Conservation (phyloP, 768 basidiomycete genomes). For the Sarcodon aspratus region DNA sequence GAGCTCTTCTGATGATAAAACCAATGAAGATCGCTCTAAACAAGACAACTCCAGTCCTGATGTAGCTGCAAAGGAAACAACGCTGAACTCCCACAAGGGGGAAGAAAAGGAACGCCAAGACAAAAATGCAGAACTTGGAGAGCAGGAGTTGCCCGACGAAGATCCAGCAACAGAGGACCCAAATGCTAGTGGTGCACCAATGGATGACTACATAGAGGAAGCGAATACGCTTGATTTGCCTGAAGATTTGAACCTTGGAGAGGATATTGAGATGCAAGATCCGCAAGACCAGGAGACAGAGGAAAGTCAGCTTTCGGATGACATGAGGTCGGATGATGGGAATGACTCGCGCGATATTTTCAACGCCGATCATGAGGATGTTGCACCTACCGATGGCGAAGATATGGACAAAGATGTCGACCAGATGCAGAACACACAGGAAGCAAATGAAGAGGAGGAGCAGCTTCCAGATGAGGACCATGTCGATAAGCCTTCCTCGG, state of each 20-base stretch:
- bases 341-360: constrained; percentile 19
- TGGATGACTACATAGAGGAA: constrained; percentile 71
- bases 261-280: constrained; percentile 15
- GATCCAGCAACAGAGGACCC: constrained; percentile 15
- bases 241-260: constrained; percentile 64
- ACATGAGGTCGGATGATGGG: constrained; percentile 19
- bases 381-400: constrained; percentile 1
- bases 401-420: constrained; percentile 7
- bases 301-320: constrained; percentile 18
- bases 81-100: constrained; percentile 20
- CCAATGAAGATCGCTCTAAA: constrained; percentile 45
- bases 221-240: constrained; percentile 82
- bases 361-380: constrained; percentile 13
- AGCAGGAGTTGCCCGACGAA: constrained; percentile 18
- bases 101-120: constrained; percentile 19
- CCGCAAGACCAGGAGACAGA: constrained; percentile 19
- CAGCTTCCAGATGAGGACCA: constrained; percentile 2
- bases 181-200: constrained; percentile 39
- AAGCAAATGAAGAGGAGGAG: constrained; percentile 17
- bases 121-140: constrained; percentile 13
- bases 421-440: constrained; percentile 7
- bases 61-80: constrained; percentile 69
- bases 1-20: constrained; percentile 29
- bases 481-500: constrained; percentile 1
- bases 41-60: constrained; percentile 45